Evolutionary conservation across 768 basidiomycete species (phyloP), one percentile per base, ranked within the genome.

Genomic region (Suillus luteus): DNA sequence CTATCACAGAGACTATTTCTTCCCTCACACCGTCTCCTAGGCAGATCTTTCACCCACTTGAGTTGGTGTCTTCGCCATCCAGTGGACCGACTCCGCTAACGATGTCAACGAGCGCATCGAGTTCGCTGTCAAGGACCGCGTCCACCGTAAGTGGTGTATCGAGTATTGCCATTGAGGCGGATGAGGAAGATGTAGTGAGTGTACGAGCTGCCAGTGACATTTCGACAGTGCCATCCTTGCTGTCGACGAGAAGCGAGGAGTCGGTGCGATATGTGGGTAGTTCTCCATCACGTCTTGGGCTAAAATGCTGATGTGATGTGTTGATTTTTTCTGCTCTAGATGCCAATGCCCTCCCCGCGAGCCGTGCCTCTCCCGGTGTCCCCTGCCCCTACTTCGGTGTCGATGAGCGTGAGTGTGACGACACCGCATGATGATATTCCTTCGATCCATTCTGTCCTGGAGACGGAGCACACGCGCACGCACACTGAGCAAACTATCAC

Each of bases 181-280:
- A 78, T 12, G 80, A 78, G 9, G 78, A 78, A 10, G 70, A 72
- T 38, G 44, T 66, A 11, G 27, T 61, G 12, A 71, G 73, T 7
- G 67, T 14, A 33, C 67, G 66, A 3, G 64, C 69, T 6, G 65
- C 57, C 24, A 67, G 71, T 19, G 78, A 81, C n/a, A 69, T 79
- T 19, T 81, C 85, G 6, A 88, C 87, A 2, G 81, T 80, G 66
- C 86, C 88, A 7, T 84, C 87, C 1, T 73, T 90, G 35, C 72
- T 90, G 22, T 81, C 85, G 12, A 84, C 83, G 3, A 75, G 24
- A 58, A 71, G 69, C 43, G 65, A 73, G 8, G 64, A 68, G 27
- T 68, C 73, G 10, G 44, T 70, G 24, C 75, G 71, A 62, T 69
- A 75, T 17, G 83, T 84, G 70, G 69, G 81, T 80, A 35, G 22